These are phyloP conservation scores for Trichoderma lentiforme DNA, from an alignment of 2,329 filamentous ascomycete genomes.

Conservation along the genomic window DNA sequence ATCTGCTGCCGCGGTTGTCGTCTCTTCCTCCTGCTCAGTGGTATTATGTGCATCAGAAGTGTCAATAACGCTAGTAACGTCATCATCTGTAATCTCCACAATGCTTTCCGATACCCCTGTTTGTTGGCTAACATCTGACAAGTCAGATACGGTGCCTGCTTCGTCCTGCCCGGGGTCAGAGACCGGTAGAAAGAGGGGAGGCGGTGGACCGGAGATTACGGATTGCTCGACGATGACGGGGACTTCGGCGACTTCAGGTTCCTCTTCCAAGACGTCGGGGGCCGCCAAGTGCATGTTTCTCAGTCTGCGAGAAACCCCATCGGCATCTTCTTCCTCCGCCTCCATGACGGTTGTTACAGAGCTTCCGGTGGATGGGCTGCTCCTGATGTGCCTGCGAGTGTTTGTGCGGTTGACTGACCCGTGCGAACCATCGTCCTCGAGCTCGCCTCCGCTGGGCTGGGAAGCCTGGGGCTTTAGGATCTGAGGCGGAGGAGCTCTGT, in stretches of 20 bases:
- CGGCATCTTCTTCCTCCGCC: conserved; percentile 69
- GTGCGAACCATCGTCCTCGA: conserved; percentile 50
- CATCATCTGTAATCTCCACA: neutral
- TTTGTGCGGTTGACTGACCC: conserved; percentile 57
- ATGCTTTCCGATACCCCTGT: conserved; percentile 13
- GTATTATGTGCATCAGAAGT: neutral
- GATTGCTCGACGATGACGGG: conserved; percentile 42
- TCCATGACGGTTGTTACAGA: conserved; percentile 79
- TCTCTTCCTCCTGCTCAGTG: neutral
- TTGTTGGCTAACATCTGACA: conserved; percentile 5
- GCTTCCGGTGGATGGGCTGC: conserved; percentile 75
- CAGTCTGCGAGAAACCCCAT: conserved; percentile 45
- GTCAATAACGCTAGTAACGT: neutral
- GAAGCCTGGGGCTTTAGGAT: conserved; percentile 36
- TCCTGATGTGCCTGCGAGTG: conserved; percentile 75
- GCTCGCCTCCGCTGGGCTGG: conserved; percentile 30
- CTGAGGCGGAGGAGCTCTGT: conserved; percentile 27
- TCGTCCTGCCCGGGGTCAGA: conserved; percentile 19
- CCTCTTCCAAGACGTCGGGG: conserved; percentile 58
- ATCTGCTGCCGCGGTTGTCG: neutral
- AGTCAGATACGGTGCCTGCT: conserved; percentile 15
- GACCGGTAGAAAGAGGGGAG: neutral
- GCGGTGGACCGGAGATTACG: conserved; percentile 23
- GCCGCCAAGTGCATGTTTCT: conserved; percentile 46
- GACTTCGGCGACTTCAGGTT: conserved; percentile 39